A percentile compares a stretch with the other conserved stretches of the same genome.
phyloP scores from a whole-genome alignment of 139 green algal species.

The Edaphochlamys debaryana region DNA sequence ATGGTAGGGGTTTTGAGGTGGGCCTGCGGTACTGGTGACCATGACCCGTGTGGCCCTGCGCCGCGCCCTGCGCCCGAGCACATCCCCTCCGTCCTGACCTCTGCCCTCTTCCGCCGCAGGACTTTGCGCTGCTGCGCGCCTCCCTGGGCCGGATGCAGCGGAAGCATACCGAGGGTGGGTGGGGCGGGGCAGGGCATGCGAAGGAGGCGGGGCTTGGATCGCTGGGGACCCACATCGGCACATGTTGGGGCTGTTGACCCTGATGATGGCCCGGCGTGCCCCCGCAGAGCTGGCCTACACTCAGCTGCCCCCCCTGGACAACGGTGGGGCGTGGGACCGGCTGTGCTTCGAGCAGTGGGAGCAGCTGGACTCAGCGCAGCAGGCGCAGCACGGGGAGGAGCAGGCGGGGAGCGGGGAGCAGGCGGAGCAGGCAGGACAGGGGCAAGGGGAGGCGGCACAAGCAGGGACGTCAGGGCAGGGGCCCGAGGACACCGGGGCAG shows the following conservation, averaged over 20 bases:
- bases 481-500: neutral
- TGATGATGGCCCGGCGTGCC: no score
- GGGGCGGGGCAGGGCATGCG: neutral
- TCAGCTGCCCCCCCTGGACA: conserved; percentile 3
- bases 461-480: neutral
- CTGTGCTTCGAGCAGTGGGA: conserved; percentile 47
- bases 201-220: no score
- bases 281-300: conserved; percentile 21
- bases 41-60: no score
- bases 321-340: conserved; percentile 41
- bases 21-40: no score
- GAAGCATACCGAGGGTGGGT: conserved; percentile 1
- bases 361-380: neutral
- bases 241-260: no score
- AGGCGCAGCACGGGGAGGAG: conserved; percentile 19
- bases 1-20: no score
- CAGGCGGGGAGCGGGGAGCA: no score
- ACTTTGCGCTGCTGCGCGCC: conserved; percentile 15
- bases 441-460: neutral
- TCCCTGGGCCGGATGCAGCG: neutral
- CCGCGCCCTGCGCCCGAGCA: no score
- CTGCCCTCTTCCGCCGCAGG: no score
- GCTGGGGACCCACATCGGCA: no score
- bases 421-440: neutral
- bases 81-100: no score